Evolutionary conservation across 257 asterid species (phyloP).

Genomic region (Leonotis leonurus): DNA sequence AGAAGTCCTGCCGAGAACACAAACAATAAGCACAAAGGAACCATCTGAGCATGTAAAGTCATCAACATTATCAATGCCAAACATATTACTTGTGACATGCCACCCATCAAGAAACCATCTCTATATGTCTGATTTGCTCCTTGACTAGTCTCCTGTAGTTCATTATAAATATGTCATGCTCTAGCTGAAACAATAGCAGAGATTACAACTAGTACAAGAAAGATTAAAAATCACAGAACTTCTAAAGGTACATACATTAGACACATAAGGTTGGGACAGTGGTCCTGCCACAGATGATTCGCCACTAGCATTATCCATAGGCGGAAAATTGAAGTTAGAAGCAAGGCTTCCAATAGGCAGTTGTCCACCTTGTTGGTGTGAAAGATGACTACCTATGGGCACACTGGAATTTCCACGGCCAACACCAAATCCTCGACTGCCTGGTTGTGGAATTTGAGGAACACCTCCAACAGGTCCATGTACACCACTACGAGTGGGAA

Average conservation of each 20-base stretch:
- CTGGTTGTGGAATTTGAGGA: constrained; percentile 85
- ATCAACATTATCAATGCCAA: not conserved
- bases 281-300: constrained; percentile 88
- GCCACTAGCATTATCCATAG: constrained; percentile 76
- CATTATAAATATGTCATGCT: not conserved
- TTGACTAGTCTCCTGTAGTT: constrained; percentile 49
- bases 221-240: constrained; percentile 5
- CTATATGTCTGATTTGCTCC: constrained; percentile 70
- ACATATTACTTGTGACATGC: constrained; percentile 81
- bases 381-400: constrained; percentile 86
- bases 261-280: constrained; percentile 79
- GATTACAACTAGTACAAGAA: not conserved
- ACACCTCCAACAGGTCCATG: constrained; percentile 91
- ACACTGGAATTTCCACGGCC: constrained; percentile 86
- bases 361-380: constrained; percentile 82
- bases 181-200: not conserved
- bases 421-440: constrained; percentile 81
- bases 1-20: constrained; percentile 60
- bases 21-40: constrained; percentile 11
- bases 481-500: constrained; percentile 86
- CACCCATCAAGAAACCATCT: constrained; percentile 84
- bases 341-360: constrained; percentile 65
- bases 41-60: not conserved
- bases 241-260: constrained; percentile 54
- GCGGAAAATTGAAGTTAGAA: constrained; percentile 66